Evolutionary conservation across 257 asterid species (phyloP).

Genomic region (Datura wrightii): DNA sequence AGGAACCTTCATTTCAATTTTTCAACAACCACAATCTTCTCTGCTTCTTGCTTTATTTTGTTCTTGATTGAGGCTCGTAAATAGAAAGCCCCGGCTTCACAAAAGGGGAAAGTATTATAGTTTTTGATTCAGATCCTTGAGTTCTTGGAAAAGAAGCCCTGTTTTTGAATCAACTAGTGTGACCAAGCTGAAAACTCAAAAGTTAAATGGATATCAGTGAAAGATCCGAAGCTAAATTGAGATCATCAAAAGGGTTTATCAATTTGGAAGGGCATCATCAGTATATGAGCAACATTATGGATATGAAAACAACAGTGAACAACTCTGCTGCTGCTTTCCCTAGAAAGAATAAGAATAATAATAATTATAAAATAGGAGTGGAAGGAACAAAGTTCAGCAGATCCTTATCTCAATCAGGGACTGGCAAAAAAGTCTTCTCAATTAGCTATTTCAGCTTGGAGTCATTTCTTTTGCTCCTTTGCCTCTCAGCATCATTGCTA

Average conservation of each 20-base stretch:
- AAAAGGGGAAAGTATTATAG: too few species aligned
- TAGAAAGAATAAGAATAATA: not conserved
- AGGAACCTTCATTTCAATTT: too few species aligned
- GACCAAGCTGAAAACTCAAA: too few species aligned
- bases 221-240: not conserved
- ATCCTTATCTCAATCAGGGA: conserved; percentile 33
- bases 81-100: too few species aligned
- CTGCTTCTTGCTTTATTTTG: too few species aligned
- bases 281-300: not conserved
- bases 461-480: conserved; percentile 54
- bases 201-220: not conserved
- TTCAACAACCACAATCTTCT: too few species aligned
- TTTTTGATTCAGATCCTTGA: not conserved
- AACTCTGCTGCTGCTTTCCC: not conserved
- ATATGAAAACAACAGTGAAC: not conserved
- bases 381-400: not conserved
- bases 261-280: conserved; percentile 1
- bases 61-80: too few species aligned
- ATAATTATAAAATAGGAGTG: not conserved
- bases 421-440: conserved; percentile 40
- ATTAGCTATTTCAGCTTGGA: conserved; percentile 56
- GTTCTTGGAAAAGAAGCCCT: too few species aligned
- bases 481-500: conserved; percentile 67
- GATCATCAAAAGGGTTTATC: not conserved
- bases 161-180: too few species aligned